Evolutionary conservation across 2,329 filamentous ascomycete genomes (phyloP).

Genomic region (Trichoderma sp.): DNA sequence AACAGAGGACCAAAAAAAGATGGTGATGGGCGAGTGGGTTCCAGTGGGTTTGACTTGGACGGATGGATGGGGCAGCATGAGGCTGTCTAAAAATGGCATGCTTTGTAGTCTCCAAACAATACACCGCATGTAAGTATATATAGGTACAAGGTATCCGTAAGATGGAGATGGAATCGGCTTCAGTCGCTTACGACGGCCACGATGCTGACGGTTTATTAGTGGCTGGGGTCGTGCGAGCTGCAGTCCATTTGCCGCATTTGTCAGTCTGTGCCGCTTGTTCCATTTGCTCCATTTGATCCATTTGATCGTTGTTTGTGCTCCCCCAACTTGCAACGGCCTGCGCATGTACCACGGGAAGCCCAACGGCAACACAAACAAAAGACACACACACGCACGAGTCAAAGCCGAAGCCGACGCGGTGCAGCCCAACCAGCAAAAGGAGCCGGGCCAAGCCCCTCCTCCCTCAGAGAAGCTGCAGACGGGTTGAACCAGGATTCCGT

Average conservation of each 20-base stretch:
- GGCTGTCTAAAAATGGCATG: slow-evolving; percentile 13
- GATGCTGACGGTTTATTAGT: background rate
- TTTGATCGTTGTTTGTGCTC: too few relatives aligned
- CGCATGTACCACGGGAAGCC: background rate
- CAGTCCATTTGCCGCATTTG: background rate
- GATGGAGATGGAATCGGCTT: background rate
- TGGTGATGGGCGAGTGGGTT: slow-evolving; percentile 9
- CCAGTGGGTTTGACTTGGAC: background rate
- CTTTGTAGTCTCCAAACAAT: background rate
- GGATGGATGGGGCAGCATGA: background rate
- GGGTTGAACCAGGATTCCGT: background rate
- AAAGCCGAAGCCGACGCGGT: background rate
- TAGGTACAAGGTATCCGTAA: background rate
- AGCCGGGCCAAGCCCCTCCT: background rate
- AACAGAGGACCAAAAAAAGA: background rate
- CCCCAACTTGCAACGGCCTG: too few relatives aligned
- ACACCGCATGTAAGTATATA: background rate
- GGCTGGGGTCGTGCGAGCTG: background rate
- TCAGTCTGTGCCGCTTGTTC: background rate
- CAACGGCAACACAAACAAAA: background rate
- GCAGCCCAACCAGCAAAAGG: background rate
- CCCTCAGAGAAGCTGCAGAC: background rate
- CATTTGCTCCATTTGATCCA: too few relatives aligned
- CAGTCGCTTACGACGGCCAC: background rate
- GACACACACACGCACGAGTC: too few relatives aligned